Evolutionary conservation across 148 eudicot species (phyloP), one percentile per base, ranked within the genome.

Genomic region (Rhododendron vialii): DNA sequence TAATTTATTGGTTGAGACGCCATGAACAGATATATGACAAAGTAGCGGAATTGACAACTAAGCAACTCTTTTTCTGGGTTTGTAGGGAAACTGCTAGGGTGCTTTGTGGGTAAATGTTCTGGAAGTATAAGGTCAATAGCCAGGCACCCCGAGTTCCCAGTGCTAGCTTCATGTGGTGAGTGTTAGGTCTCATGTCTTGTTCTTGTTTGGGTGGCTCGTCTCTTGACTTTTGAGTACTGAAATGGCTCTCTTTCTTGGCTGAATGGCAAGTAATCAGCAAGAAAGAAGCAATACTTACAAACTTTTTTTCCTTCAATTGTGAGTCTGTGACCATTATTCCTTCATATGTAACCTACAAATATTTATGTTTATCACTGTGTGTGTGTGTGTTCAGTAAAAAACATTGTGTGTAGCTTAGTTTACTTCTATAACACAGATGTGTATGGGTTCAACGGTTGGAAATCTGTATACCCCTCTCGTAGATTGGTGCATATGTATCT

Each of bases 141-240:
- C 85, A 91, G 98, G 88, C 99, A 97, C 79, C 96, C 98, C 4
- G 89, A 93, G 82, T 95, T 90, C 65, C 94, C 99, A 82, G 91
- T 97, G 74, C 89, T 97, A 91, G 99, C 99, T 74, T 95, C 99
- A 69, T 97, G 98, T 88, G 99, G 99, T 97, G 85, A 88, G 95
- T 86, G 18, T 22, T 15, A 78, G 73, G 17, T 78, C 55, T 47
- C 59, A 0, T 48, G n/a, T 51, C 38, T 13, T 36, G 22, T 82
- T 82, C 71, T 82, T 36, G 84, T 38, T 82, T 82, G 75, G 30
- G 5, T 17, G 82, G 57, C 45, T 2, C 15, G 5, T 71, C 24
- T 80, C 4, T 38, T 43, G 61, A 63, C 61, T 3, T 15, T 17
- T 55, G 5, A 63, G 36, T 69, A 69, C 30, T 3, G 67, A 14